A percentile compares a stretch with the other conserved stretches of the same genome.
phyloP scores from a whole-genome alignment of 2,329 filamentous ascomycete species.

The Fusarium sororula region DNA sequence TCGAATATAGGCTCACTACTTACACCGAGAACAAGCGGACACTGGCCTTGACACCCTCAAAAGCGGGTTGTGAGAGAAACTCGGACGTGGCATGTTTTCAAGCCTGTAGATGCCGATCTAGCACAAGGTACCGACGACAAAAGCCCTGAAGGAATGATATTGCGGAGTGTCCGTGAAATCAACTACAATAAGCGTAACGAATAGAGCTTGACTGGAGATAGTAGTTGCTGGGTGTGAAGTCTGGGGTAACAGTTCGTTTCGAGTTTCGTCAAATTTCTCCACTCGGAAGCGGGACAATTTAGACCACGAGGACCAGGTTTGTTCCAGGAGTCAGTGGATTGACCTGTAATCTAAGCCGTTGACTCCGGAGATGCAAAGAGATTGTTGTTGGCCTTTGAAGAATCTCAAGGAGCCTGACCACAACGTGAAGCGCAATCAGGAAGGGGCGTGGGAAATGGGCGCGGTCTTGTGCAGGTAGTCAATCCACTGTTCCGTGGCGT shows the following conservation, averaged over 20 bases:
- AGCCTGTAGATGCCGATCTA: background rate
- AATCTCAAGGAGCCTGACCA: background rate
- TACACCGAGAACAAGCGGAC: slow-evolving; percentile 81
- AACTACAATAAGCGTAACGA: background rate
- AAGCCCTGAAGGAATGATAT: background rate
- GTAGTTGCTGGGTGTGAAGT: slow-evolving; percentile 16
- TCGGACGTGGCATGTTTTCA: slow-evolving; percentile 55
- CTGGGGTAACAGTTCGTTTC: slow-evolving; percentile 33
- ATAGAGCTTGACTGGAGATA: slow-evolving; percentile 15
- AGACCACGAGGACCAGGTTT: slow-evolving; percentile 29
- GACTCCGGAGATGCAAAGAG: slow-evolving; percentile 2
- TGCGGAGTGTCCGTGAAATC: background rate
- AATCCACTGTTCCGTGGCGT: slow-evolving; percentile 30
- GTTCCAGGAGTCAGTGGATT: slow-evolving; percentile 19
- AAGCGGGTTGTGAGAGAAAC: slow-evolving; percentile 65
- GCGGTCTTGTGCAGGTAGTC: slow-evolving; percentile 23
- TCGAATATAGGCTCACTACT: slow-evolving; percentile 35
- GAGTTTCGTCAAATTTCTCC: slow-evolving; percentile 41
- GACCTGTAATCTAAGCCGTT: slow-evolving; percentile 1
- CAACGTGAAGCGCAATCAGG: slow-evolving; percentile 17
- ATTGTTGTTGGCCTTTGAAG: background rate
- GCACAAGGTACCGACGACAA: background rate
- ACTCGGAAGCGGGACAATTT: slow-evolving; percentile 32
- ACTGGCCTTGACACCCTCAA: slow-evolving; percentile 81
- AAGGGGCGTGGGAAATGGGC: slow-evolving; percentile 26